Percentiles rank a stretch among this genome's conserved stretches.
These are phyloP conservation scores for Fusarium circinatum DNA, from an alignment of 2,329 filamentous ascomycete genomes.

Conservation along the genomic window DNA sequence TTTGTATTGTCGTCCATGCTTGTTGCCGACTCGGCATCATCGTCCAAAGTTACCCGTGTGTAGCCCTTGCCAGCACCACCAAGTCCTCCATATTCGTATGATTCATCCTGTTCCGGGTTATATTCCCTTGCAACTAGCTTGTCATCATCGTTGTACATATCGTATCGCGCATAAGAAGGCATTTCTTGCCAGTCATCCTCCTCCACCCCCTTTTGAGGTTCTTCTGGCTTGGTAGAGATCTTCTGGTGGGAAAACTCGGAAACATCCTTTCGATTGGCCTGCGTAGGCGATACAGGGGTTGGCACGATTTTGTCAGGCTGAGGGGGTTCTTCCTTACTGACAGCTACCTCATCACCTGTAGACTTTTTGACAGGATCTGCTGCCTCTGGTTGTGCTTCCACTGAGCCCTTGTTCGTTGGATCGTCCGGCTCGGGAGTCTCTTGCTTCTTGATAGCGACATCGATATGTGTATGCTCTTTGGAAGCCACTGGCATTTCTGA, in stretches of 20 bases:
- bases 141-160: conserved; percentile 95
- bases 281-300: conserved; percentile 15
- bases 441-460: conserved; percentile 7
- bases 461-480: conserved; percentile 11
- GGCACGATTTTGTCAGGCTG: conserved; percentile 30
- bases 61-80: conserved; percentile 95
- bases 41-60: conserved; percentile 92
- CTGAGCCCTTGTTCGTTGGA: conserved; percentile 1
- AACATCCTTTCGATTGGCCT: conserved; percentile 43
- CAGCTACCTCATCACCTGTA: conserved; percentile 9
- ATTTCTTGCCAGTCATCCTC: conserved; percentile 91
- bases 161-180: conserved; percentile 91
- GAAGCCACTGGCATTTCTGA: not conserved
- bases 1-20: conserved; percentile 98
- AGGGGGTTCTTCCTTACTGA: conserved; percentile 11
- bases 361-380: conserved; percentile 5
- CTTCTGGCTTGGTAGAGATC: conserved; percentile 67
- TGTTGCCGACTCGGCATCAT: conserved; percentile 91
- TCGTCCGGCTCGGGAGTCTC: conserved; percentile 14
- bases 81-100: conserved; percentile 76
- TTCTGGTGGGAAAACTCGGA: conserved; percentile 96
- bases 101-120: conserved; percentile 74
- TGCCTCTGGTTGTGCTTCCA: not conserved
- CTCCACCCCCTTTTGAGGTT: conserved; percentile 58
- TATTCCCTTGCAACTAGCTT: conserved; percentile 86